Base-by-base conservation (phyloP, 2,329 filamentous ascomycete genomes). In the Xylariaceae sp. region DNA sequence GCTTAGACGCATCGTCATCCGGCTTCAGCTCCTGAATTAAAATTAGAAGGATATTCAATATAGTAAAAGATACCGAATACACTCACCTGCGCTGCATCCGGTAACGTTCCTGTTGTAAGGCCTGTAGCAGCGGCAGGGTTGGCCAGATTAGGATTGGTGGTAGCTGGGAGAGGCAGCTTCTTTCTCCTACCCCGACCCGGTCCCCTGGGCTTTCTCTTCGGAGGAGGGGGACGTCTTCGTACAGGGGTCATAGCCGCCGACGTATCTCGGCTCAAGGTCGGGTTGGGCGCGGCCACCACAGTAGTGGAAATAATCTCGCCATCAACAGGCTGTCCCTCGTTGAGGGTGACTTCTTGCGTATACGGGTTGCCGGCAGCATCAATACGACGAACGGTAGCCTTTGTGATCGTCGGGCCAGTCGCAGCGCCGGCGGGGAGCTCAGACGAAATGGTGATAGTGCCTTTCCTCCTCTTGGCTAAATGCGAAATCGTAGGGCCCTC, bases 281-380 rank as follows among this genome's bases (percentile, higher is more conserved):
- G 79, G 45, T 37, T 60, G 2, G 84, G 83, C 2, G 80, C 80
- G 0, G 79, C 74, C 42, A 85, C 78, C 13, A 84, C 76, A 5
- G 80, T 80, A 1, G 82, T 84, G 0, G 82, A 80, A 60, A 90
- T 83, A 54, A 96, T 87, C 71, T 96, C 92, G 58, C 91, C 91
- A 64, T 93, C 89, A 0, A 96, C 82, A 4, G 79, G 78, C 71
- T 94, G 89, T 0, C 91, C 92, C 59, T 93, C 89, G 4, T 86
- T 83, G 3, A 96, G 82, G 17, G 90, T 88, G 6, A 94, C 86
- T 68, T 95, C 90, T 72, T 94, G 91, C 1, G 93, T 87, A 62
- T 89, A 90, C 8, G 90, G 82, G 67, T 93, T 93, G 23, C 92
- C 92, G 0, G 85, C 84, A 3, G 88, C 86, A 70, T 96, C 90